Evolutionary conservation across 306 rosid species (phyloP).

Genomic region (Luffa aegyptiaca): DNA sequence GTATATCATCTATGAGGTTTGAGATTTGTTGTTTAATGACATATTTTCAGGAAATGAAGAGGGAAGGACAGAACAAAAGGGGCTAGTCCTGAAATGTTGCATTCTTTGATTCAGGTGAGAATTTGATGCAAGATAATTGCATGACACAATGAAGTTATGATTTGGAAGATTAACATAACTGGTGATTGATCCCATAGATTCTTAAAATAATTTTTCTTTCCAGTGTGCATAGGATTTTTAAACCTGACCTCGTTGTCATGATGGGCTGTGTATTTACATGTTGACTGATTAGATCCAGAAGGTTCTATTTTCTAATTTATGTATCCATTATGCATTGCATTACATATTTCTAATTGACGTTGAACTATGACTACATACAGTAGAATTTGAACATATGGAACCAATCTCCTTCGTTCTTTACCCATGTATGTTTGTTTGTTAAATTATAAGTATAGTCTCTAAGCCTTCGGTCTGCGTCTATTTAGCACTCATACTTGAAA

Average conservation of each 20-base stretch:
- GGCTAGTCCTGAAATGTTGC: conserved; percentile 80
- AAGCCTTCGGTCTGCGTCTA: background rate
- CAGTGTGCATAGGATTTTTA: background rate
- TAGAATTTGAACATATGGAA: background rate
- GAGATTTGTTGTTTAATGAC: background rate
- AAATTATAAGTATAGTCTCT: background rate
- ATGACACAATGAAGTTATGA: background rate
- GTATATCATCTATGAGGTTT: background rate
- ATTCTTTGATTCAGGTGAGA: conserved; percentile 47
- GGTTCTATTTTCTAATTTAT: background rate
- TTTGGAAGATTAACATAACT: background rate
- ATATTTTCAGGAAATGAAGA: conserved; percentile 74
- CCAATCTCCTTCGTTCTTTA: background rate
- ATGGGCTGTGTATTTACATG: background rate
- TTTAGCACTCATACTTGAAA: background rate
- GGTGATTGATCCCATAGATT: background rate
- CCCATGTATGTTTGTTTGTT: background rate
- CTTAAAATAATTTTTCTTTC: too few species aligned
- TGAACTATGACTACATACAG: background rate
- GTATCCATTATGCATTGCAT: background rate
- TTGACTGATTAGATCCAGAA: background rate
- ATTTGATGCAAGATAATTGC: background rate
- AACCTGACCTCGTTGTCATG: background rate
- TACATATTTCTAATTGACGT: background rate
- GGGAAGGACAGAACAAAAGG: conserved; percentile 84